These are phyloP conservation scores for Leccinum huronense DNA, from an alignment of 1,284 basidiomycete genomes.

Conservation along the genomic window DNA sequence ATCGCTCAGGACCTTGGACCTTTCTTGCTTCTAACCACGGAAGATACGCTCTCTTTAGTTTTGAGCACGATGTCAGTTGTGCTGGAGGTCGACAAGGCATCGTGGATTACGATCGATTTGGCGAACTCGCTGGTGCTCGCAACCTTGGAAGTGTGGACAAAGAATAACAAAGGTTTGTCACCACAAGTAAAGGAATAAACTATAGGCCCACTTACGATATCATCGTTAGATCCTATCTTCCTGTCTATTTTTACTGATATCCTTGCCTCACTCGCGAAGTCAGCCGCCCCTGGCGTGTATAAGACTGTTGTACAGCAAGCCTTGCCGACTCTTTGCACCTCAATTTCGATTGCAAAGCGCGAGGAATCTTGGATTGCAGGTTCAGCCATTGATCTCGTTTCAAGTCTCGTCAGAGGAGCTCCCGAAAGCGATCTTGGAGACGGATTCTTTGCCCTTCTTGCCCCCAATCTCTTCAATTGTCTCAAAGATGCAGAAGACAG, in stretches of 20 bases:
- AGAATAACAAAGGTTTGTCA: slow-evolving; percentile 72
- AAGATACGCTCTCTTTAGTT: slow-evolving; percentile 89
- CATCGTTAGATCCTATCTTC: slow-evolving; percentile 76
- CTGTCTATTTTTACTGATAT: slow-evolving; percentile 86
- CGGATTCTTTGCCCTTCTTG: slow-evolving; percentile 74
- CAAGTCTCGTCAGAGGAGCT: slow-evolving; percentile 67
- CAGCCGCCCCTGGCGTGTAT: slow-evolving; percentile 60
- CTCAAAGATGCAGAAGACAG: slow-evolving; percentile 73
- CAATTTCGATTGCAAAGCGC: slow-evolving; percentile 56
- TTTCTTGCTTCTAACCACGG: slow-evolving; percentile 75
- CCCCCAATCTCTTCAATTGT: slow-evolving; percentile 70
- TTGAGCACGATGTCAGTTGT: slow-evolving; percentile 84
- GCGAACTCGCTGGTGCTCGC: slow-evolving; percentile 64
- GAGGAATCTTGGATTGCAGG: slow-evolving; percentile 70
- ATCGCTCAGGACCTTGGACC: slow-evolving; percentile 86
- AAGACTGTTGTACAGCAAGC: slow-evolving; percentile 70
- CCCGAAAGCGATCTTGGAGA: slow-evolving; percentile 67
- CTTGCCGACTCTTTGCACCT: slow-evolving; percentile 67
- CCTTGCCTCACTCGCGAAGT: slow-evolving; percentile 65
- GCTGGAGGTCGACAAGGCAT: slow-evolving; percentile 69
- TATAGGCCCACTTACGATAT: slow-evolving; percentile 9
- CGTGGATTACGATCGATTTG: slow-evolving; percentile 65
- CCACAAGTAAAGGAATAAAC: neutral
- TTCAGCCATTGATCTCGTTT: slow-evolving; percentile 80
- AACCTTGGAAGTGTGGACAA: slow-evolving; percentile 77